Percentiles rank a stretch among this genome's conserved stretches.
Evolutionary conservation across 768 basidiomycete species (phyloP).

Genomic region (Hortiboletus campestris): DNA sequence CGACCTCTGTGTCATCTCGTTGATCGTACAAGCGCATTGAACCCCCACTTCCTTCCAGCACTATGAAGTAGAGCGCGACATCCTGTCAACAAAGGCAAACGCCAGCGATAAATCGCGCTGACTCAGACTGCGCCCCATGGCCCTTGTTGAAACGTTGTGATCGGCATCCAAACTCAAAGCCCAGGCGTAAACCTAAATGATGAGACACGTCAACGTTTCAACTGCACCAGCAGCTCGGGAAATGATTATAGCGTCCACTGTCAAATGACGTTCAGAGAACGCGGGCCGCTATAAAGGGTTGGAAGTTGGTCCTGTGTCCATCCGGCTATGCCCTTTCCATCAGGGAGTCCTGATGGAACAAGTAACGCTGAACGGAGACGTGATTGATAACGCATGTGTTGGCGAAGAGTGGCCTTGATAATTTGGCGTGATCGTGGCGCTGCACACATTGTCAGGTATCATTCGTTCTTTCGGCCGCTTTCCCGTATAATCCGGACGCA

Average conservation of each 20-base stretch:
- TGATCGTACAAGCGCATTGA: no score
- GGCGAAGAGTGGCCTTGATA: background rate
- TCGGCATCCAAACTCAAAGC: background rate
- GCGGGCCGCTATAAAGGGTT: background rate
- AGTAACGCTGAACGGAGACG: background rate
- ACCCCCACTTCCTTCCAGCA: no score
- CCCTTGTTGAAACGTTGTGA: background rate
- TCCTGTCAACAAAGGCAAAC: background rate
- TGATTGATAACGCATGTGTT: background rate
- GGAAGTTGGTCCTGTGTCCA: background rate
- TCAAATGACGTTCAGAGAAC: background rate
- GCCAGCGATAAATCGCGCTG: background rate
- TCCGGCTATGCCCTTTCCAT: background rate
- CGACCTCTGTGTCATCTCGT: no score
- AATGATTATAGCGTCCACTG: background rate
- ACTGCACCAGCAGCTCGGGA: background rate
- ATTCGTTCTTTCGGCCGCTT: background rate
- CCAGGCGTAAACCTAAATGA: constrained; percentile 2
- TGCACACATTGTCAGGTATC: background rate
- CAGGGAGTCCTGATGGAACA: background rate
- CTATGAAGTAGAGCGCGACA: no score
- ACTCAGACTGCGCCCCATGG: background rate
- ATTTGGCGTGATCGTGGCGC: background rate
- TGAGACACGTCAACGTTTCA: background rate
- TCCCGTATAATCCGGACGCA: background rate